Base-by-base conservation (phyloP, 495 filamentous ascomycete species). In the Penicillium pulvis region DNA sequence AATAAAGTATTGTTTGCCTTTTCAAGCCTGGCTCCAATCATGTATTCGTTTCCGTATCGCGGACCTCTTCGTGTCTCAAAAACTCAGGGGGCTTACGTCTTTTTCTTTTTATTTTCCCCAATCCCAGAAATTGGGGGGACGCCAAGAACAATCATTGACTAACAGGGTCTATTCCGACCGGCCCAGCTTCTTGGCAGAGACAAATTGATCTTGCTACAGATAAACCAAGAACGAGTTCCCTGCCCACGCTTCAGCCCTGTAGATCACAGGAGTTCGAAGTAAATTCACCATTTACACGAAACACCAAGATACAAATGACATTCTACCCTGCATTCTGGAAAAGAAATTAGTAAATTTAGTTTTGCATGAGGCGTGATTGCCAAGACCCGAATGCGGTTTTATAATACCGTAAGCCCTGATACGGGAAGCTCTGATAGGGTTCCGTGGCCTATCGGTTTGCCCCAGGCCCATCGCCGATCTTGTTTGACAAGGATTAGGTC, bases 41-140 rank as follows among this genome's bases (percentile, higher is more conserved):
- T 23, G 20, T 23, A 23, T n/a, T 49, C 46, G 46, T 49, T 49
- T 31, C 26, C 46, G 46, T 49, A 49, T 49, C 26, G 23, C 24
- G 16, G 46, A 49, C 46, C 26, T 31, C 20, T 48, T 48, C 28
- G 0, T 41, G 39, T 41, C 39, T 41, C 39, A n/a, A 5, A n/a
- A 7, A 3, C 16, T 17, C 14, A 41, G 16, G 39, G 39, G 39
- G 39, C 36, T 41, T 12, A n/a, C 39, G 10, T n/a, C 16, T 14
- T 41, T 41, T 7, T 41, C 7, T n/a, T 41, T 41, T 41, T 0
- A 16, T 46, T 46, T 20, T 11, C 43, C 19, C 43, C 43, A 44
- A 44, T 1, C 42, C 42, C 42, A 19, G 42, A n/a, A 44, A 8
- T 23, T 23, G 43, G 23, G 43, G 23, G 20, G 43, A 46, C 9